Base-by-base conservation (phyloP, 805 yeast genomes). In the Saccharomycopsis schoenii region DNA sequence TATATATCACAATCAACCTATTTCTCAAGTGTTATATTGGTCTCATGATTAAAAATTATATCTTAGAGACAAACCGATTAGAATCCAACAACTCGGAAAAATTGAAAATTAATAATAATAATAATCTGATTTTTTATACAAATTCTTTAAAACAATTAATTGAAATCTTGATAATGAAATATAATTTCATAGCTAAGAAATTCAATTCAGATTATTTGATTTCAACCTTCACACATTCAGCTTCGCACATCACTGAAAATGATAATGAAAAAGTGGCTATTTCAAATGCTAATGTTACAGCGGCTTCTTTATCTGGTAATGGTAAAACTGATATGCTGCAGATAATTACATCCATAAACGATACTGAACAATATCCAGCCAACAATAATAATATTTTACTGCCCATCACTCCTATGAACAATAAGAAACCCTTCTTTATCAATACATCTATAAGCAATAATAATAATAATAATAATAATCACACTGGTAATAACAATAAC, bases 1-100 rank as follows among this genome's bases (percentile, higher is more conserved):
- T 82, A 15, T 81, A 82, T 64, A 74, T 76, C 34, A 73, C 80
- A 37, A 60, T 83, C 36, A 80, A 80, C 60, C 69, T 74, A 19
- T 64, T 76, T 17, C 68, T 69, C 21, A 59, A 59, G 29, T 43
- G 61, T 21, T 59, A 51, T 37, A 36, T 59, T 29, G 60, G 58
- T 8, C 54, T 39, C 57, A 17, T 62, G 24, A 11, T 59, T 5
- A 59, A 62, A 47, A 51, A 52, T 10, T 62, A 52, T 39, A 56
- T 62, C 10, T 2, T 62, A 14, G 62, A 62, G 47, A 58, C 29
- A 9, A 54, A 19, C 15, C 43, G 24, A 24, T n/a, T 43, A 4
- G 43, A 41, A 56, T 47, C 14, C 25, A 36, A 50, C 37, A n/a
- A 15, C 21, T 24, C 52, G 29, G 52, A 47, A 47, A 47, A 25